Evolutionary conservation across 129 eudicot species (phyloP), one percentile per base, ranked within the genome.

Genomic region (Ambrosia artemisiifolia): DNA sequence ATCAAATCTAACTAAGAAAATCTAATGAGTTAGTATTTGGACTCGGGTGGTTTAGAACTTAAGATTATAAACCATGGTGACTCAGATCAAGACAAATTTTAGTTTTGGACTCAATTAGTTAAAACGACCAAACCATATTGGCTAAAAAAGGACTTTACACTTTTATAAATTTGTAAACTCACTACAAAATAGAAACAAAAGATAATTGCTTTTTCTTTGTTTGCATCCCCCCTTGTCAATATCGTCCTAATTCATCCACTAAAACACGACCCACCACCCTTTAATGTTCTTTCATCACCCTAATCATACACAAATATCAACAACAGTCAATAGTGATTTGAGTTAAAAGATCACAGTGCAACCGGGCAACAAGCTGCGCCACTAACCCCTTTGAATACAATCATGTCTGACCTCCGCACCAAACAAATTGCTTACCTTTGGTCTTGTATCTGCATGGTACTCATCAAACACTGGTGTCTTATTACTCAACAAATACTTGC

Each of bases 401-500:
- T 40, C 44, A 40, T 87, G 87, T 84, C 88, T 6, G 75, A 28
- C 81, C 60, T 5, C 67, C 1, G 49, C 69, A 12, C 61, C 85
- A 17, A 78, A 75, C 82, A 80, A 81, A 71, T 78, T 86, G 4
- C 84, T 82, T 11, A 85, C 87, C 38, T 36, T 85, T 24, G 91
- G 95, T 7, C 80, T 85, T 35, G 88, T 88, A 18, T 63, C 85
- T 5, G 57, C 88, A 16, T 89, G 96, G 96, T 89, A 89, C 80
- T 86, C 89, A 17, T 89, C 96, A 16, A 89, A 89, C 87, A 89
- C 86, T 32, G 96, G 92, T 11, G 92, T 86, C 2, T 75, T 89
- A 44, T 75, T 89, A 54, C 81, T 89, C 20, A 89, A 89, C 84
- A 89, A 86, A 80, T 89, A 86, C 73, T 78, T 89, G 74, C 67